Base-by-base conservation (phyloP, 495 filamentous ascomycete species). In the Aspergillus biplanus region DNA sequence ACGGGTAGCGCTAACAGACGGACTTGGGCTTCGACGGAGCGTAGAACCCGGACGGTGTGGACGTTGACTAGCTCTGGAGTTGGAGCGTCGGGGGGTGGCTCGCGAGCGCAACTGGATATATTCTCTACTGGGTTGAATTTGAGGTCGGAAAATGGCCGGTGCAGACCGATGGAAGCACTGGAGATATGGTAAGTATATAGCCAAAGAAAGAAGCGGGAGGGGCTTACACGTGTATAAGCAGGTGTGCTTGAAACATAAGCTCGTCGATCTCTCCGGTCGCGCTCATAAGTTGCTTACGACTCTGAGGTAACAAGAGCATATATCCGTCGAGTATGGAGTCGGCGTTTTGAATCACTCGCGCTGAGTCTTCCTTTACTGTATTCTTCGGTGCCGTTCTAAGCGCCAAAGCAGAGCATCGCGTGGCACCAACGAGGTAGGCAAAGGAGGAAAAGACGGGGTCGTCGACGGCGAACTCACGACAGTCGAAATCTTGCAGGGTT, bases 401-500 rank as follows among this genome's bases (percentile, higher is more conserved):
- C 1, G 73, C 73, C 0, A 63, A 37, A 16, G 65, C 74, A 0
- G 65, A 52, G 48, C 74, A 71, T 18, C 70, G 77, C 6, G 81
- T 74, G 13, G 81, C 79, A 42, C 81, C 79, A 55, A 93, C 86
- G 11, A 90, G 88, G 66, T 93, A 93, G 5, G 90, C 80, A 62
- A 89, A 92, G 4, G 90, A 92, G 15, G 90, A 92, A 69, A 91
- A 93, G n/a, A 76, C 73, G n/a, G 80, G 78, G 33, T 86, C 82
- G 46, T 88, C 84, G 7, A 75, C 76, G 4, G 81, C 77, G 67
- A 93, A 92, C 54, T 86, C 75, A 37, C 87, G 82, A 63, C 87
- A 85, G 65, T 93, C 87, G 67, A 92, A 92, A 46, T 92, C 88
- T 62, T 89, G 81, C 87, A 92, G 6, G 18, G 84, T 87, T 64